Evolutionary conservation across 2,329 filamentous ascomycete species (phyloP).

Genomic region (Zasmidium citrigriseum): DNA sequence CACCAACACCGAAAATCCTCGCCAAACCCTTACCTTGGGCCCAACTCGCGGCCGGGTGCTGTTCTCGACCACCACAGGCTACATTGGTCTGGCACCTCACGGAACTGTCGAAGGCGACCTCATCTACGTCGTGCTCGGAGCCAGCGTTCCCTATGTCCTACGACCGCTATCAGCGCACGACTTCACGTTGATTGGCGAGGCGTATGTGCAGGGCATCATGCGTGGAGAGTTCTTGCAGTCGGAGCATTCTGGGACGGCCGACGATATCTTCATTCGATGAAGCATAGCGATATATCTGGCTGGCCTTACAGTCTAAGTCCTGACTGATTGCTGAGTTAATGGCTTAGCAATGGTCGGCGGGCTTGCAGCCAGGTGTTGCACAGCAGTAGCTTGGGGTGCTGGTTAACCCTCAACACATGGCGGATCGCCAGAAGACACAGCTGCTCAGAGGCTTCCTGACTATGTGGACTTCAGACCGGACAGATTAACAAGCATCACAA

Average conservation of each 20-base stretch:
- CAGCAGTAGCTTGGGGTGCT: not conserved
- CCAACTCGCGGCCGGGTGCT: slow-evolving; percentile 32
- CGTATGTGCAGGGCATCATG: slow-evolving; percentile 38
- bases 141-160: slow-evolving; percentile 28
- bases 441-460: too few relatives aligned
- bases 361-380: not conserved
- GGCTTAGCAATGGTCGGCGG: not conserved
- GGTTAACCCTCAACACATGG: too few relatives aligned
- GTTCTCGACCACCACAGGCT: slow-evolving; percentile 29
- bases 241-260: slow-evolving; percentile 15
- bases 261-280: slow-evolving; percentile 18
- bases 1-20: slow-evolving; percentile 23
- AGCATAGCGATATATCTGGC: too few relatives aligned
- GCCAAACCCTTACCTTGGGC: slow-evolving; percentile 29
- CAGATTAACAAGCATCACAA: too few relatives aligned
- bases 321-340: not conserved
- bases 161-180: slow-evolving; percentile 16
- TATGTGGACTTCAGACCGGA: too few relatives aligned
- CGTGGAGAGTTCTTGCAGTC: slow-evolving; percentile 32
- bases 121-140: slow-evolving; percentile 30
- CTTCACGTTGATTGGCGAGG: slow-evolving; percentile 34
- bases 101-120: slow-evolving; percentile 31
- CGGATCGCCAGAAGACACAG: too few relatives aligned
- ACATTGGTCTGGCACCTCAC: slow-evolving; percentile 29
- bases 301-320: not conserved